These are phyloP conservation scores for Leishmania aethiopica DNA, from an alignment of 208 protist genomes.

Conservation along the genomic window DNA sequence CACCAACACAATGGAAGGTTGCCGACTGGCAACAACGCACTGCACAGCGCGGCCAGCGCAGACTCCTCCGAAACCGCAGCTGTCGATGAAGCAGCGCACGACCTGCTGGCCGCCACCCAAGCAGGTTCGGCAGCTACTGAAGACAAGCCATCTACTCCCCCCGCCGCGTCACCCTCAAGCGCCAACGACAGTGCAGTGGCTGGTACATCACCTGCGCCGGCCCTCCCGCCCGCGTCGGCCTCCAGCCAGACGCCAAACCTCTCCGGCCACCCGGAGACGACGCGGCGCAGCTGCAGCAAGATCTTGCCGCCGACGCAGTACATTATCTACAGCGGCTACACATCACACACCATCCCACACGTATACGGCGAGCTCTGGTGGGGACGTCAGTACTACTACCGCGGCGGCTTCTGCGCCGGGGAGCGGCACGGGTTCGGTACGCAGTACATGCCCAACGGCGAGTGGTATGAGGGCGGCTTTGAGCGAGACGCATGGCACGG, in stretches of 20 bases:
- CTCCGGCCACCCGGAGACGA: background rate
- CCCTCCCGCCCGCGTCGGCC: background rate
- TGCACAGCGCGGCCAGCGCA: background rate
- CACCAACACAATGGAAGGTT: background rate
- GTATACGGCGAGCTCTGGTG: constrained; percentile 86
- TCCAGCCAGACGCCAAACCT: background rate
- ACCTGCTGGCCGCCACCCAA: background rate
- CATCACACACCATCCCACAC: constrained; percentile 59
- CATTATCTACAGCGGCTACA: constrained; percentile 83
- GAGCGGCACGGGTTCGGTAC: constrained; percentile 63
- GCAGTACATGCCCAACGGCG: constrained; percentile 66
- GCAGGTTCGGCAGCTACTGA: background rate
- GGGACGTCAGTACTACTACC: constrained; percentile 60
- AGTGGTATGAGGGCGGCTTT: constrained; percentile 76
- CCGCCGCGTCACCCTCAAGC: background rate
- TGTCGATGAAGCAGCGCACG: background rate
- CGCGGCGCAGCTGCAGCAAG: background rate
- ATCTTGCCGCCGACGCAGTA: constrained; percentile 30
- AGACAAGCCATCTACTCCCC: background rate
- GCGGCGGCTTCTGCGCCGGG: constrained; percentile 63
- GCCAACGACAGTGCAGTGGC: background rate
- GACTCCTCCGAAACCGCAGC: background rate
- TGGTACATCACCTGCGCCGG: background rate
- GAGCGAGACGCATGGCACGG: constrained; percentile 63
- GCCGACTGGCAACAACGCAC: background rate